Evolutionary conservation across 2,329 filamentous ascomycete genomes (phyloP).

Genomic region (Tolypocladium album): DNA sequence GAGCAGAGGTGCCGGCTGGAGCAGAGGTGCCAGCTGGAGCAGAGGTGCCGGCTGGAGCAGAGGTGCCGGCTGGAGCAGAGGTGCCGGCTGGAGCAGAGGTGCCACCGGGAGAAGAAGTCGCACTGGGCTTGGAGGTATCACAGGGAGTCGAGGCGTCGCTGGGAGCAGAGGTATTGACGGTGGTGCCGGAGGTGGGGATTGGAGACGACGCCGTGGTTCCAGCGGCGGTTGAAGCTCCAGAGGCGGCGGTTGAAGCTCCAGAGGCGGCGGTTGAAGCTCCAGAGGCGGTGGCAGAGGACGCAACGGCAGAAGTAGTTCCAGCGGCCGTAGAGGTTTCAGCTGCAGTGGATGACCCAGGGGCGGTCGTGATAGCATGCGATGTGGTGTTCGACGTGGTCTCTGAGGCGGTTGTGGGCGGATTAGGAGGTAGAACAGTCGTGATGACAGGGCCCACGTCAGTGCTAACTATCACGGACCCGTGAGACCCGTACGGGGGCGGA

Average conservation of each 20-base stretch:
- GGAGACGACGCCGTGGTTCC: background rate
- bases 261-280: background rate
- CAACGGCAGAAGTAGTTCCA: too few species aligned
- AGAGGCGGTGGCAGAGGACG: background rate
- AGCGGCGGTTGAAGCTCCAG: background rate
- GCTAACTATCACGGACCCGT: too few species aligned
- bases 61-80: too few species aligned
- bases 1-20: too few species aligned
- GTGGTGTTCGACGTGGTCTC: background rate
- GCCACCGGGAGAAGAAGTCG: background rate
- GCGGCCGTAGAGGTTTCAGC: too few species aligned
- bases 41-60: background rate
- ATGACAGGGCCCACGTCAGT: too few species aligned
- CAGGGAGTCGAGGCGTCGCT: background rate
- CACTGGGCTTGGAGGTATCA: background rate
- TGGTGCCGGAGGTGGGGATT: background rate
- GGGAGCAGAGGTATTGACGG: background rate
- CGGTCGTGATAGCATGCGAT: too few species aligned
- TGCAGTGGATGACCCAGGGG: too few species aligned
- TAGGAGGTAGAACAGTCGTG: background rate
- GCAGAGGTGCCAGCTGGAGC: background rate
- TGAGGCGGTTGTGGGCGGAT: background rate
- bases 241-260: background rate
- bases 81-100: too few species aligned
- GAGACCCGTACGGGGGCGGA: too few species aligned